phyloP scores from a whole-genome alignment of 306 rosid species.

The Fagus crenata region DNA sequence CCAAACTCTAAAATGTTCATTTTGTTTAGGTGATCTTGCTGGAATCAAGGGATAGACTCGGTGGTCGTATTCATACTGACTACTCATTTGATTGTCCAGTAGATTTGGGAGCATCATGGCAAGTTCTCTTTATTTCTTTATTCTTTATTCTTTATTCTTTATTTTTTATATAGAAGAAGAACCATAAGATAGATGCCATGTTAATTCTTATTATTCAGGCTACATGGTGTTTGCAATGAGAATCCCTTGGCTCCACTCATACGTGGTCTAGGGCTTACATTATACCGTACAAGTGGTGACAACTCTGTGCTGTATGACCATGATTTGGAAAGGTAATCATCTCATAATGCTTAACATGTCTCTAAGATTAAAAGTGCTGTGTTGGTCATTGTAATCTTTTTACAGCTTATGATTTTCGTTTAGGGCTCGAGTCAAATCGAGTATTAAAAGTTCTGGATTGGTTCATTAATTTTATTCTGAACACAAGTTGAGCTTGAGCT shows the following conservation, averaged over 20 bases:
- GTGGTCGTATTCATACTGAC: constrained; percentile 87
- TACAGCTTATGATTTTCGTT: background rate
- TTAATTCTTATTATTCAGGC: constrained; percentile 46
- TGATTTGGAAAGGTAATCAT: constrained; percentile 79
- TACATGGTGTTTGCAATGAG: constrained; percentile 86
- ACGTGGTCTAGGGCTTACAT: constrained; percentile 65
- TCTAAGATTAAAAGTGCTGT: background rate
- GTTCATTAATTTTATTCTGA: too few relatives aligned
- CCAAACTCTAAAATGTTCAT: constrained; percentile 1
- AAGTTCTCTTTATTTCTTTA: constrained; percentile 19
- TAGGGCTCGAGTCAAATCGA: too few relatives aligned
- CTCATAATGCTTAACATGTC: background rate
- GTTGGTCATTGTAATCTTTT: background rate
- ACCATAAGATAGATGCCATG: background rate
- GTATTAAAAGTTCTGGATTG: too few relatives aligned
- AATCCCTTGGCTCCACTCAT: constrained; percentile 90
- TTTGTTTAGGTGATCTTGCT: constrained; percentile 57
- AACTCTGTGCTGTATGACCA: constrained; percentile 88
- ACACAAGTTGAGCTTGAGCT: too few relatives aligned
- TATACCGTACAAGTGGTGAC: constrained; percentile 86
- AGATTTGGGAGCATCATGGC: constrained; percentile 96
- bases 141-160: background rate
- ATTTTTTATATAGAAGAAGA: background rate
- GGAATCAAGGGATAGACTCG: constrained; percentile 78
- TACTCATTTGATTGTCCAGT: constrained; percentile 82